Base-by-base conservation (phyloP, 345 rosid genomes). In the Rubroshorea leprosula region DNA sequence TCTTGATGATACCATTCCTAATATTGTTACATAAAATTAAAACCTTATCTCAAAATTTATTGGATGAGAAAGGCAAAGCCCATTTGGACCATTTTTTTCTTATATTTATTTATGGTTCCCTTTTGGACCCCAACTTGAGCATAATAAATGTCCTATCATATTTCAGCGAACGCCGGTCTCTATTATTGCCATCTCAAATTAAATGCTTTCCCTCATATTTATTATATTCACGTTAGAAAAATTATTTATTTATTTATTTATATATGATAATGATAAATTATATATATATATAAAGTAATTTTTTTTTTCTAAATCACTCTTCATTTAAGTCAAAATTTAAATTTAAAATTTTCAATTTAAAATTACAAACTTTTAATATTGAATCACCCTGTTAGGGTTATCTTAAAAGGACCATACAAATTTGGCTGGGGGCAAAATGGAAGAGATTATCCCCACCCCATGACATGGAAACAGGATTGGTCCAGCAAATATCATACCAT, bases 161-260 rank as follows among this genome's bases (percentile, higher is more conserved):
- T 72, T 73, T 78, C 71, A 74, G 78, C 80, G 72, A 74, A 68
- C 57, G 58, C 68, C 76, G 6, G 70, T 68, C 71, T 76, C 80
- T 49, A 73, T 67, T 72, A 74, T 76, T 78, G 69, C 68, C 60
- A 4, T 11, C 56, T 2, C n/a, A 55, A 65, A 66, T 67, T 71
- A 45, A 76, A 64, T 70, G 76, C 55, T 62, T 43, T 55, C 24
- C 57, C n/a, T 8, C 27, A 20, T 57, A 51, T 54, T 55, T 49
- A 45, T 29, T 44, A 38, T 60, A 16, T 31, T 39, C 38, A 49
- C 2, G 11, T 18, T 48, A n/a, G 6, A n/a, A 2, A 49, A 44
- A 29, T 4, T 21, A 56, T 56, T 38, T 56, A 52, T 24, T 14
- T 23, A n/a, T n/a, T n/a, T n/a, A n/a, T n/a, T n/a, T n/a, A n/a